Evolutionary conservation across 805 yeast genomes (phyloP).

Genomic region (Deakozyma indianensis): DNA sequence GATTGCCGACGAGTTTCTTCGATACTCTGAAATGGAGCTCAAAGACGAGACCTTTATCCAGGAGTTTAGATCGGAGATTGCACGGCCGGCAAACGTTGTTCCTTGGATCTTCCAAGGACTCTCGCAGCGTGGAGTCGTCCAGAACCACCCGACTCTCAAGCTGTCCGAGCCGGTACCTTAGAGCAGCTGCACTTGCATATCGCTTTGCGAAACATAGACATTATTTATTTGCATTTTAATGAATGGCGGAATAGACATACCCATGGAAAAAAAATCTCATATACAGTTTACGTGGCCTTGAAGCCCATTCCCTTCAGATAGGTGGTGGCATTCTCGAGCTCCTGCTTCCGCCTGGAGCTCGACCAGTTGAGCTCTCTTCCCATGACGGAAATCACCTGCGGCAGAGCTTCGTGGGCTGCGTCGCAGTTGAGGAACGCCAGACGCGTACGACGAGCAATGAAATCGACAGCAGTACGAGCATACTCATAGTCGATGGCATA

Average conservation of each 20-base stretch:
- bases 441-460: slow-evolving; percentile 85
- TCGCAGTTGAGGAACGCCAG: slow-evolving; percentile 81
- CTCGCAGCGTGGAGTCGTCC: slow-evolving; percentile 37
- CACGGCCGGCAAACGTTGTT: slow-evolving; percentile 36
- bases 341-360: slow-evolving; percentile 37
- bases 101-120: slow-evolving; percentile 58
- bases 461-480: slow-evolving; percentile 76
- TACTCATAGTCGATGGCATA: slow-evolving; percentile 75
- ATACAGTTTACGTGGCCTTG: neutral
- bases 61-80: slow-evolving; percentile 52
- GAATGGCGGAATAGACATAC: no score
- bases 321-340: slow-evolving; percentile 24
- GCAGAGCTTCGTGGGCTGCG: slow-evolving; percentile 68
- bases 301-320: slow-evolving; percentile 27
- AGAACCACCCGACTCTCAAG: slow-evolving; percentile 34
- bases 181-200: no score
- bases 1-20: slow-evolving; percentile 70
- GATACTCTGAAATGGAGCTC: slow-evolving; percentile 62
- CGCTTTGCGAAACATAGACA: no score
- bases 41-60: slow-evolving; percentile 79
- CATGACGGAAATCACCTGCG: slow-evolving; percentile 77
- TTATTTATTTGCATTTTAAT: no score
- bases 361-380: slow-evolving; percentile 69
- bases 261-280: no score
- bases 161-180: slow-evolving; percentile 3